Percentiles rank a stretch among this genome's conserved stretches.
phyloP scores from a whole-genome alignment of 768 basidiomycete genomes.

The Boletus reticuloceps region DNA sequence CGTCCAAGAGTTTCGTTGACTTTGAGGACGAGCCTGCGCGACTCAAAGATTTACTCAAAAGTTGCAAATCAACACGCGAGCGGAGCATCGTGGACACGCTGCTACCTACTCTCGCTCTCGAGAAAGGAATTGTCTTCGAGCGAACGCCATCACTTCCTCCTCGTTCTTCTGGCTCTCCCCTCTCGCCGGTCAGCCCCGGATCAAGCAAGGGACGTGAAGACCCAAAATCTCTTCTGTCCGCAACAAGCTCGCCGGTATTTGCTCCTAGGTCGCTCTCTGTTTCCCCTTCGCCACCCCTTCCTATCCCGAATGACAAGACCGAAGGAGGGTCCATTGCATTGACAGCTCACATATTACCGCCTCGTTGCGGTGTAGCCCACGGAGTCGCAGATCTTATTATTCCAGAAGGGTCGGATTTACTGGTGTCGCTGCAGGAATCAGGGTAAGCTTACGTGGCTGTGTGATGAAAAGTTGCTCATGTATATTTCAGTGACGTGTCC shows the following conservation, averaged over 20 bases:
- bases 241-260: slow-evolving; percentile 42
- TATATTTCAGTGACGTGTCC: slow-evolving; percentile 46
- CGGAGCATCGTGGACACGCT: slow-evolving; percentile 32
- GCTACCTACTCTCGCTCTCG: slow-evolving; percentile 29
- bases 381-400: slow-evolving; percentile 47
- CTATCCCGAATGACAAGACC: slow-evolving; percentile 11
- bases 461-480: slow-evolving; percentile 2
- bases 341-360: slow-evolving; percentile 45
- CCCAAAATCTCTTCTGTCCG: slow-evolving; percentile 45
- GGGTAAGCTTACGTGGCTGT: slow-evolving; percentile 46
- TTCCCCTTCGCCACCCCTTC: slow-evolving; percentile 31
- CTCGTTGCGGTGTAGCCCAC: slow-evolving; percentile 36
- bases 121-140: slow-evolving; percentile 27
- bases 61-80: slow-evolving; percentile 33
- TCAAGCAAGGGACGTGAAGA: slow-evolving; percentile 26
- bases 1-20: slow-evolving; percentile 76
- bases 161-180: slow-evolving; percentile 4
- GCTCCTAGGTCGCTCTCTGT: slow-evolving; percentile 38
- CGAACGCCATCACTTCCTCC: slow-evolving; percentile 12
- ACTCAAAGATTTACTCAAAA: slow-evolving; percentile 70
- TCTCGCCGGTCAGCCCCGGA: slow-evolving; percentile 12
- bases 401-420: slow-evolving; percentile 39
- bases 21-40: slow-evolving; percentile 79
- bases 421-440: slow-evolving; percentile 58
- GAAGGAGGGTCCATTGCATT: slow-evolving; percentile 19